These are phyloP conservation scores for Salix suchowensis DNA, from an alignment of 345 rosid genomes.

Conservation along the genomic window DNA sequence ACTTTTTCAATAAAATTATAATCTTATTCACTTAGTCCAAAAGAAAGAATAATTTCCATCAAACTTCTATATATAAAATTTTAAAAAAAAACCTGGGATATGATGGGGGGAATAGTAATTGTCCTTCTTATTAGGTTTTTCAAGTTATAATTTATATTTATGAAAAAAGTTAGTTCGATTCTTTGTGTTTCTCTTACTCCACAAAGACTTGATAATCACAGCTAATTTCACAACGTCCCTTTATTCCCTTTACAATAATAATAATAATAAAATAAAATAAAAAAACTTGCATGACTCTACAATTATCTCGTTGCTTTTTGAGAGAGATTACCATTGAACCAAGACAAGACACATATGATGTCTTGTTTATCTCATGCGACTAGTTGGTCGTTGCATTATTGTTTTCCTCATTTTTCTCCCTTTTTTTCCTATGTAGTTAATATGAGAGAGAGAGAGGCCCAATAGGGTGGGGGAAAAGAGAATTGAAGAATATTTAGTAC, in stretches of 20 bases:
- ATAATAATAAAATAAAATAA: not conserved
- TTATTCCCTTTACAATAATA: not conserved
- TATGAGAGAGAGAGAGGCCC: not conserved
- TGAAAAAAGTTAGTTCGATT: not conserved
- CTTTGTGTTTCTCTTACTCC: not conserved
- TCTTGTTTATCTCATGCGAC: not conserved
- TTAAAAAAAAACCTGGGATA: too few species aligned
- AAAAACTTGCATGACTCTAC: not conserved
- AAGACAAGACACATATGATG: not conserved
- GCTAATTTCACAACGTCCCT: not conserved
- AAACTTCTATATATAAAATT: too few species aligned
- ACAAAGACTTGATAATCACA: not conserved
- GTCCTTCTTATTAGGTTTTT: too few species aligned
- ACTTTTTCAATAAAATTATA: too few species aligned
- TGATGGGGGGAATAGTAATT: too few species aligned
- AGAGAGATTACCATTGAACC: not conserved
- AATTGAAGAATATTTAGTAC: not conserved
- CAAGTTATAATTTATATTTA: not conserved
- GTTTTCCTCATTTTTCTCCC: not conserved
- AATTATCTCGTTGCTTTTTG: not conserved
- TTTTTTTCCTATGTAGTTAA: too few species aligned
- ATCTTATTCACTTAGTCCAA: too few species aligned
- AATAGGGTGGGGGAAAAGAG: not conserved
- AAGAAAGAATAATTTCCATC: too few species aligned
- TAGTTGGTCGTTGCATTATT: not conserved